Evolutionary conservation across 345 rosid species (phyloP), one percentile per base, ranked within the genome.

Genomic region (Ceriops tagal): DNA sequence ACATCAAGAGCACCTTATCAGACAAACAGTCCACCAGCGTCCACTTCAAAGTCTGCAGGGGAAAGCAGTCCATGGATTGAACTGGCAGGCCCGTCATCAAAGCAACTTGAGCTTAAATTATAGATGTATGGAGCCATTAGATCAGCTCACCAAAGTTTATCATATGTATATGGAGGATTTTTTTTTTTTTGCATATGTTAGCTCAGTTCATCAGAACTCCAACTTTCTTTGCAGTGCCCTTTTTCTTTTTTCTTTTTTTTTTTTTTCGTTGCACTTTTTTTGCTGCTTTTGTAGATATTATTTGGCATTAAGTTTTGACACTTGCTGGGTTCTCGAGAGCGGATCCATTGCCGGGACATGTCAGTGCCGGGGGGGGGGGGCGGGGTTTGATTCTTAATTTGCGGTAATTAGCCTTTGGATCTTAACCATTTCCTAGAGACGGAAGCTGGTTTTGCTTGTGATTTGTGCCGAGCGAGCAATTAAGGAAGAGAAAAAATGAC

Each of bases 1-100:
- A 72, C 78, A 30, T 82, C 87, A 62, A 86, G 76, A 77, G 89
- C 91, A n/a, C 96, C 96, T 34, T 89, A 89, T 68, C 89, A 83
- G 74, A 69, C 76, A 51, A 72, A 77, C 67, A 59, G 71, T 27
- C 30, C 68, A 58, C 3, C 61, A 19, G 16, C 53, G 53, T 55
- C 69, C 24, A 43, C 71, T 52, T 71, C 73, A 46, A 75, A 78
- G 31, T 70, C 78, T 6, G 84, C 71, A 22, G 73, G 72, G 61
- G 69, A 49, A 22, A 56, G 47, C 26, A 46, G 56, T 58, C 51
- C 67, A 27, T 67, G 71, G 51, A 16, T 35, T 26, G 71, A 79
- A 20, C 47, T 62, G 24, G 75, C 72, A 71, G 81, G 69, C 31
- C 85, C 68, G 52, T 79, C 82, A 32, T 83, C 86, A 1, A 71